Evolutionary conservation across 2,329 filamentous ascomycete genomes (phyloP).

Genomic region (Neofusicoccum ribis): DNA sequence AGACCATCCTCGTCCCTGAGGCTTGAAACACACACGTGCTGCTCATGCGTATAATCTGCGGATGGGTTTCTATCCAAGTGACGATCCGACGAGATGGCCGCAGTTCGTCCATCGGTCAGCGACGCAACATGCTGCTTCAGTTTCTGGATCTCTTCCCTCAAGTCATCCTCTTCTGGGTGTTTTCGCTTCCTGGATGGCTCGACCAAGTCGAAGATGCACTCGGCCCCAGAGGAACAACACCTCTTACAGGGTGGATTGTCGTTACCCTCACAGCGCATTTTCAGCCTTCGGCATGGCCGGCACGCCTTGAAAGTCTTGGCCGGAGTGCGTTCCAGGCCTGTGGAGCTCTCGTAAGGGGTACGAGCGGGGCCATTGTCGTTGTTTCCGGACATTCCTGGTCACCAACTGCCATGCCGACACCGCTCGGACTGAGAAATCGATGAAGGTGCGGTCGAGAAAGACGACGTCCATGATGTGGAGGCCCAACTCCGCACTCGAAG

Average conservation of each 20-base stretch:
- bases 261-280: conserved; percentile 6
- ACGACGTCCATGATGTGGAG: neutral
- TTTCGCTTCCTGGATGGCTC: neutral
- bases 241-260: neutral
- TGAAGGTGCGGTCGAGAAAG: no score
- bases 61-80: no score
- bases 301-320: conserved; percentile 11
- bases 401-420: neutral
- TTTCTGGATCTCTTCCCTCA: neutral
- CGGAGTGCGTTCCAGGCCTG: neutral
- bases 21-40: no score
- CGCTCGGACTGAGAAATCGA: neutral
- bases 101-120: neutral
- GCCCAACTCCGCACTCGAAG: neutral
- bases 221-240: neutral
- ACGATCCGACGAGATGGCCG: neutral
- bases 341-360: neutral
- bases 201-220: neutral
- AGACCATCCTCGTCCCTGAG: neutral
- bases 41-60: neutral
- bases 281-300: neutral
- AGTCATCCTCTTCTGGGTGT: neutral
- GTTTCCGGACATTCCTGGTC: neutral
- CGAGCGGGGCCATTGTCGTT: neutral
- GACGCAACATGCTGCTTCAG: neutral